phyloP scores from a whole-genome alignment of 805 yeast genomes.

The Candida vaughaniae region DNA sequence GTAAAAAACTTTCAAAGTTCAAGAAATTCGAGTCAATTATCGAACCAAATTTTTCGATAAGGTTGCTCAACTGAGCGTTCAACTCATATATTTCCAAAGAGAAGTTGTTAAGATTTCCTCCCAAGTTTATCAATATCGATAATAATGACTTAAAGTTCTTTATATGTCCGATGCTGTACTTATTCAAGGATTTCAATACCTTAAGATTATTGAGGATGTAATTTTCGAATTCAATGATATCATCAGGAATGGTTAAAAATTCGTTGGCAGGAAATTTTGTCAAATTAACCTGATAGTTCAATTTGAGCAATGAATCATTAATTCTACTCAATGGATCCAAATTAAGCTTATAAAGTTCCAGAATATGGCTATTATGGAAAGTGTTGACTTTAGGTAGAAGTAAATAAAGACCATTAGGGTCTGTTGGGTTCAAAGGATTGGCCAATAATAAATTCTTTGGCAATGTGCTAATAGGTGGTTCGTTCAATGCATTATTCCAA shows the following conservation, averaged over 20 bases:
- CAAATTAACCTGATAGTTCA: conserved; percentile 29
- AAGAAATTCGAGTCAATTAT: conserved; percentile 50
- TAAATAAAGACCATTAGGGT: conserved; percentile 52
- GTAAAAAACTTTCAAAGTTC: conserved; percentile 45
- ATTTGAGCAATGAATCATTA: conserved; percentile 33
- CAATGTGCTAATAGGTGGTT: conserved; percentile 43
- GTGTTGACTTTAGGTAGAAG: conserved; percentile 46
- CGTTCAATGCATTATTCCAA: conserved; percentile 52
- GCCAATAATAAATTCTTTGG: conserved; percentile 50
- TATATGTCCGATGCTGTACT: conserved; percentile 33
- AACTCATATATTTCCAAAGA: conserved; percentile 43
- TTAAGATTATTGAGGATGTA: conserved; percentile 33
- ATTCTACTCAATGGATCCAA: conserved; percentile 30
- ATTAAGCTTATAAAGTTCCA: conserved; percentile 17
- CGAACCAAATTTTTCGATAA: conserved; percentile 53
- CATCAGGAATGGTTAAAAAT: conserved; percentile 29
- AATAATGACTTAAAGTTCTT: conserved; percentile 41
- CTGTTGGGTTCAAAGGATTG: conserved; percentile 50
- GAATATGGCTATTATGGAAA: conserved; percentile 21
- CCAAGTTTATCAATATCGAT: conserved; percentile 46
- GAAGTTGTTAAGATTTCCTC: conserved; percentile 57
- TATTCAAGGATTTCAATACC: conserved; percentile 35
- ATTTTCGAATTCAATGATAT: conserved; percentile 32
- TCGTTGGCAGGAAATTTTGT: conserved; percentile 10
- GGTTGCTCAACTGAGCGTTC: conserved; percentile 22